Conservation (phyloP, 148 eudicot species). For the Rhododendron kiyosumense region DNA sequence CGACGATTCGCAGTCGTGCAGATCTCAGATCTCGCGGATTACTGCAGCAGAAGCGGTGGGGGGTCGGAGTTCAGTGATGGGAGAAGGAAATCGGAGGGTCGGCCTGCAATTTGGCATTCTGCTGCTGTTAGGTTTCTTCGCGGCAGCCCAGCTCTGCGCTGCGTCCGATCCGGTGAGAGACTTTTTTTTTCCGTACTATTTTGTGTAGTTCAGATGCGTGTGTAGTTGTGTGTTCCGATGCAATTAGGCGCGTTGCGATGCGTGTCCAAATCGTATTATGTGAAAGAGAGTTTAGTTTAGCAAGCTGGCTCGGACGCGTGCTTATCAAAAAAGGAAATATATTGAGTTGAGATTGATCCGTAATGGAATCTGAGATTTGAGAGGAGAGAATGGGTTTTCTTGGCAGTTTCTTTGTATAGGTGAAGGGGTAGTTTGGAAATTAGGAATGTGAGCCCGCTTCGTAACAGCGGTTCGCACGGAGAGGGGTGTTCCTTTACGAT, state of each 20-base stretch:
- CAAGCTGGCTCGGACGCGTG: too few species aligned
- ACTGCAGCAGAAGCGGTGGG: not conserved
- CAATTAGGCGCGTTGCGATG: not conserved
- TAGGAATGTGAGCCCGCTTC: not conserved
- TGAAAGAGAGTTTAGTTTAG: too few species aligned
- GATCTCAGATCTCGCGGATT: conserved; percentile 1
- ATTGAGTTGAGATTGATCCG: not conserved
- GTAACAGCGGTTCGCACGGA: not conserved
- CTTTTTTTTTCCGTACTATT: not conserved
- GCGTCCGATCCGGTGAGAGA: conserved; percentile 54
- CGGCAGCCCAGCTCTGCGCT: conserved; percentile 34
- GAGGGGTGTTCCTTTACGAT: not conserved
- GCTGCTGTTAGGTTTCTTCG: conserved; percentile 35
- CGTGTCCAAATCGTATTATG: too few species aligned
- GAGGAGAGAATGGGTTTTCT: not conserved
- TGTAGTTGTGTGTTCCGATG: not conserved
- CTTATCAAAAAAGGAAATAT: too few species aligned
- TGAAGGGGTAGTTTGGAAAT: not conserved
- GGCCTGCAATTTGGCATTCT: conserved; percentile 26
- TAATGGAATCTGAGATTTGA: not conserved
- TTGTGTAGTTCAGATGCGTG: not conserved
- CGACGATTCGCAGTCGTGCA: not conserved
- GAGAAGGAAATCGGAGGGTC: conserved; percentile 25
- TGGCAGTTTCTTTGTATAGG: not conserved
- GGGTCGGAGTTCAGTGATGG: conserved; percentile 31